These are phyloP conservation scores for Gryganskiella cystojenkinii DNA, from an alignment of 192 early-diverging fungal species.

Conservation along the genomic window DNA sequence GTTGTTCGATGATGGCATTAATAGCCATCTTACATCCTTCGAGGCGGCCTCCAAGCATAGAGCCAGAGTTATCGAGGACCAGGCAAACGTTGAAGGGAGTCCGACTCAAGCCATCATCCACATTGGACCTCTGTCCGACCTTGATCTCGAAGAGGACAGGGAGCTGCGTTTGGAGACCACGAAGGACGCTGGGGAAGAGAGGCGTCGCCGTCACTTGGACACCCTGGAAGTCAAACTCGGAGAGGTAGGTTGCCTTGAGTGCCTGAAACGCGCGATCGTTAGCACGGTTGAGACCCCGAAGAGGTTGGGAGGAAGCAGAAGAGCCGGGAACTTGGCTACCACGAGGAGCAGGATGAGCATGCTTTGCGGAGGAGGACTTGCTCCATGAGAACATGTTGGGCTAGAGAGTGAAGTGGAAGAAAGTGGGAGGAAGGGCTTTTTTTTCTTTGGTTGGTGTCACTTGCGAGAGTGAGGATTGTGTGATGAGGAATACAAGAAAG, in stretches of 20 bases:
- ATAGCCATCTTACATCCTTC: conserved; percentile 33
- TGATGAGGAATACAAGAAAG: background rate
- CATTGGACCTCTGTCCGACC: conserved; percentile 33
- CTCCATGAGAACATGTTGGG: conserved; percentile 12
- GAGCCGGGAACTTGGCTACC: conserved; percentile 5
- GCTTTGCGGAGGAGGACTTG: background rate
- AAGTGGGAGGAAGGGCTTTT: conserved; percentile 9
- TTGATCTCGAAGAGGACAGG: conserved; percentile 37
- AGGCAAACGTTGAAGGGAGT: conserved; percentile 41
- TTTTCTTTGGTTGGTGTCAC: too few relatives aligned
- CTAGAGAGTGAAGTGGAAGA: conserved; percentile 2
- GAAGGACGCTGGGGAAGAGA: conserved; percentile 31
- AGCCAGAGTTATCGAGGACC: conserved; percentile 33
- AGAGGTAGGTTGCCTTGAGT: conserved; percentile 28
- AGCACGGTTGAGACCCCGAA: conserved; percentile 18
- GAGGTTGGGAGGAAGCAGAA: background rate
- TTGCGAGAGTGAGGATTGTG: conserved; percentile 7
- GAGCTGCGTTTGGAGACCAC: conserved; percentile 24
- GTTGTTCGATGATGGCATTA: conserved; percentile 17
- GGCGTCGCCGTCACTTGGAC: conserved; percentile 31
- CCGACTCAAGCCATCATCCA: conserved; percentile 12
- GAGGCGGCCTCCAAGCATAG: conserved; percentile 24
- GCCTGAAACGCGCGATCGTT: conserved; percentile 19
- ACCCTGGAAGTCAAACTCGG: conserved; percentile 33
- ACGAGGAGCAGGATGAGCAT: background rate